Evolutionary conservation across 2,329 filamentous ascomycete species (phyloP).

Genomic region (Alternaria conjuncta): DNA sequence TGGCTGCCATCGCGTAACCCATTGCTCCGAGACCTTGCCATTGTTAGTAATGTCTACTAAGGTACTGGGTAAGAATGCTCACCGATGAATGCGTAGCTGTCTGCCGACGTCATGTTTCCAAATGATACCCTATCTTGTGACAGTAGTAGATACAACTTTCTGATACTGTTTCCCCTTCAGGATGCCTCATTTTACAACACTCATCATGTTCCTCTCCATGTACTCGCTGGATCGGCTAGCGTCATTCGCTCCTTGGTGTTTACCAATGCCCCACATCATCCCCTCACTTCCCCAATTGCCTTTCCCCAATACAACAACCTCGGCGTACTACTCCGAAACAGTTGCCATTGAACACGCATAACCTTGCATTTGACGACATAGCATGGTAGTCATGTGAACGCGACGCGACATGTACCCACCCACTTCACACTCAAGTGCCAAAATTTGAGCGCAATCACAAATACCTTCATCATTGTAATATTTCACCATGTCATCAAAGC

Average conservation of each 20-base stretch:
- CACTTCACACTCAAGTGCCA: background rate
- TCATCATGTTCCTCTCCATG: background rate
- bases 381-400: background rate
- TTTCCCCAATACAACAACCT: constrained; percentile 22
- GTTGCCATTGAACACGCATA: background rate
- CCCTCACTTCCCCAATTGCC: constrained; percentile 29
- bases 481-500: background rate
- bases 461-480: background rate
- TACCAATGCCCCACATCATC: constrained; percentile 37
- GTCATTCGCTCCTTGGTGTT: background rate
- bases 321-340: background rate
- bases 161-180: background rate
- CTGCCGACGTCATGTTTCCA: constrained; percentile 30
- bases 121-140: background rate
- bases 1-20: constrained; percentile 44
- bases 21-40: constrained; percentile 42
- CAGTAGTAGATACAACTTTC: background rate
- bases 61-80: background rate
- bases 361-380: background rate
- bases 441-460: background rate
- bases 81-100: constrained; percentile 44
- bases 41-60: background rate
- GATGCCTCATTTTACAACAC: background rate
- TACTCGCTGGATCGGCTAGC: background rate
- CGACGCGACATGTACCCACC: background rate